Evolutionary conservation across 495 filamentous ascomycete species (phyloP).

Genomic region (Hypoxylon subgilvum): DNA sequence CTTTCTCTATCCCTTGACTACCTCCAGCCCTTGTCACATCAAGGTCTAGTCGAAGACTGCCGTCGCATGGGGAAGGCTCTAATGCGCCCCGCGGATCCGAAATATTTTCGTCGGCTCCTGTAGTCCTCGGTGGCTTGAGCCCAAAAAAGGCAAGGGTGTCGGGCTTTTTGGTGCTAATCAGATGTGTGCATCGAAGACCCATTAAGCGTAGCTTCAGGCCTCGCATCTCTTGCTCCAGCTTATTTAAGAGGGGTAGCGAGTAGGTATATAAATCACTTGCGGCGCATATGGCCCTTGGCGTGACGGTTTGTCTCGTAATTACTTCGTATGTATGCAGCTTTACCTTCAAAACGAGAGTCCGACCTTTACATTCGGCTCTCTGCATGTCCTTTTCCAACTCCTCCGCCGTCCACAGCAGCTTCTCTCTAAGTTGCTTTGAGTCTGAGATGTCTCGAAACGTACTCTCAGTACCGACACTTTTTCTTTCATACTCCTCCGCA

Average conservation of each 20-base stretch:
- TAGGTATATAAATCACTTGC: slow-evolving; percentile 86
- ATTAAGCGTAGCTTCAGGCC: slow-evolving; percentile 83
- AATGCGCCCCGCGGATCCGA: slow-evolving; percentile 67
- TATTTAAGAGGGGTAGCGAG: slow-evolving; percentile 80
- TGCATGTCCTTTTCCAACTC: slow-evolving; percentile 87
- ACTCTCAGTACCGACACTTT: slow-evolving; percentile 91
- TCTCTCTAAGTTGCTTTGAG: slow-evolving; percentile 70
- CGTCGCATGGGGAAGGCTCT: slow-evolving; percentile 54
- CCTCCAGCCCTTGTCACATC: slow-evolving; percentile 6
- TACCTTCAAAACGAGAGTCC: slow-evolving; percentile 88
- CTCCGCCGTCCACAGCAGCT: slow-evolving; percentile 78
- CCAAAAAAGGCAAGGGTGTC: slow-evolving; percentile 82
- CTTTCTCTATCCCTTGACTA: not conserved
- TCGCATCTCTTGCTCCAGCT: slow-evolving; percentile 85
- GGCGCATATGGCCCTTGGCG: slow-evolving; percentile 70
- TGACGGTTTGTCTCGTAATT: slow-evolving; percentile 76
- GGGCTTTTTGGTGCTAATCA: slow-evolving; percentile 81
- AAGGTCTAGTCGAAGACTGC: not conserved
- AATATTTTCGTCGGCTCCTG: slow-evolving; percentile 15
- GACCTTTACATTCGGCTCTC: slow-evolving; percentile 82
- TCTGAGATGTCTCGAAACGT: slow-evolving; percentile 85
- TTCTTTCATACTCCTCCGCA: slow-evolving; percentile 86
- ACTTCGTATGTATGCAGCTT: slow-evolving; percentile 96
- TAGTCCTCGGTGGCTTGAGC: slow-evolving; percentile 45
- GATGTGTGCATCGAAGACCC: slow-evolving; percentile 84